Base-by-base conservation (phyloP, 306 rosid species). In the Trichosanthes cucumerina region DNA sequence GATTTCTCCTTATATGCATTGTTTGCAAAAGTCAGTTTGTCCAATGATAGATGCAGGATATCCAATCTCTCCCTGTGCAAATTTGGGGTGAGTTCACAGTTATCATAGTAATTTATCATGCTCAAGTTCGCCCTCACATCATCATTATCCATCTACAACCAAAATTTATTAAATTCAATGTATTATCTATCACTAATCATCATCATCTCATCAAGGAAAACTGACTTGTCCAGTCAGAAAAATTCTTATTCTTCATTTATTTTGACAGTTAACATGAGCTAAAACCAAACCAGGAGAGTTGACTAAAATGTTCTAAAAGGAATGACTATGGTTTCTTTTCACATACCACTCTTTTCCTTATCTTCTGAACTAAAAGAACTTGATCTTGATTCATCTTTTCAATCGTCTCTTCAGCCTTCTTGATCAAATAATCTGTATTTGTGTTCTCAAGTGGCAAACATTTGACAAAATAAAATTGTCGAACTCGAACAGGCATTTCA, bases 11-110 rank as follows among this genome's bases (percentile, higher is more conserved):
- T 69, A 21, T 71, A 60, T 36, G 82, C 79, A 28, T 79, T 60
- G 60, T 82, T 78, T 39, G 79, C 85, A 52, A 78, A 73, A 54
- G 70, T 38, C 60, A 78, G 81, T 76, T 66, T 82, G 59, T 82
- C 85, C 4, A 78, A 9, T 49, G 57, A 38, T 36, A 6, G 62
- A 9, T 82, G 73, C 65, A 68, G 84, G 41, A 33, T 9, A 66
- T 47, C 28, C 84, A 44, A 58, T 23, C 21, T 43, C 52, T 44
- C 11, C 3, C 54, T 24, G 15, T 58, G 14, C 78, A 39, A 21
- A 28, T 16, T 24, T 18, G 26, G n/a, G 1, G n/a, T 3, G 31
- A 54, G 15, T 21, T 59, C 31, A 26, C 19, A 7, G 19, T 7
- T 9, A 14, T 62, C 38, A 14, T 6, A 2, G 34, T 50, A 78